Base-by-base conservation (phyloP, 148 eudicot species). In the Arbutus unedo region DNA sequence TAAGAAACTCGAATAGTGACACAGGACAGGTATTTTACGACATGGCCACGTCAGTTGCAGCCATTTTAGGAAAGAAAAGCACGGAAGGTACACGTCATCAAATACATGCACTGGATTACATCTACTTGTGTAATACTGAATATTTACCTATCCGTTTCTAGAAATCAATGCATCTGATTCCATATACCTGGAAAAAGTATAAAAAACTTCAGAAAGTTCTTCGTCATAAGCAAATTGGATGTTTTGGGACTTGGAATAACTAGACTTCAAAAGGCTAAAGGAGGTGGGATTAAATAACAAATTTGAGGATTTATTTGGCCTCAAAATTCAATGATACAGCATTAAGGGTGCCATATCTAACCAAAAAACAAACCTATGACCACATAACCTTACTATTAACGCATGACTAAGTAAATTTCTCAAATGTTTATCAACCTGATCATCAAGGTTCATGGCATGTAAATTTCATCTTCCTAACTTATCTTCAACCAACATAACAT, bases 401-500 rank as follows among this genome's bases (percentile, higher is more conserved):
- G 44, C 25, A 19, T 44, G 71, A 45, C 49, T 38, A 8, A 60
- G 47, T 51, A 76, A 51, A 51, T 47, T 21, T 49, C 19, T n/a
- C 21, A 21, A 76, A 23, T 48, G 2, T 49, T 21, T 74, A 3
- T 3, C 57, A 10, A 31, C 50, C 50, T 16, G 8, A 54, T 53
- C 25, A 54, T 43, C 67, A 78, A 59, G 53, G 54, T 44, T 78
- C 49, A 78, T 10, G 68, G 81, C 71, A 16, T 60, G 53, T 54
- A 31, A 15, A 80, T 7, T 1, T 79, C 66, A 25, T 21, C 45
- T 79, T 79, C 56, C 82, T 41, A 45, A 62, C 13, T 9, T 25
- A 25, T 53, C 79, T 53, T 77, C 21, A 16, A 7, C 82, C 81
- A 51, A 67, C 72, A 70, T 15, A 83, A 67, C 66, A 74, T 44